Evolutionary conservation across 306 rosid species (phyloP).

Genomic region (Fragaria ananassa): DNA sequence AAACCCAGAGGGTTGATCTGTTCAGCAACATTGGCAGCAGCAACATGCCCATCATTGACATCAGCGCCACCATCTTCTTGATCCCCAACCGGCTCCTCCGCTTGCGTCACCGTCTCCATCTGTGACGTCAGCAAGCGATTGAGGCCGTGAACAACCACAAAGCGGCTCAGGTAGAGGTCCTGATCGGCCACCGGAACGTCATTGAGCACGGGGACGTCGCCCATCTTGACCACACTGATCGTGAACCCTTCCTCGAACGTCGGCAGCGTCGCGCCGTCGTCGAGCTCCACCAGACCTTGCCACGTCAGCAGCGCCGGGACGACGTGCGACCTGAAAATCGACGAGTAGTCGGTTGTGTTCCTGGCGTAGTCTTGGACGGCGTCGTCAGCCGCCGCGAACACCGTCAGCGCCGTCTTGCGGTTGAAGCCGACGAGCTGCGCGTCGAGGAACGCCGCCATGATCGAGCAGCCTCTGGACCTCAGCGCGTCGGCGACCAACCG

Average conservation of each 20-base stretch:
- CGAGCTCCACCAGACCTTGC: constrained; percentile 27
- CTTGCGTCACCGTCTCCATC: neutral
- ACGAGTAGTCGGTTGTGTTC: constrained; percentile 22
- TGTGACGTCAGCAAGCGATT: constrained; percentile 25
- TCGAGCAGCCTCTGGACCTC: constrained; percentile 27
- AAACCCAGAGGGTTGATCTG: neutral
- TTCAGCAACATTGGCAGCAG: neutral
- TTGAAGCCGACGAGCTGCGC: constrained; percentile 17
- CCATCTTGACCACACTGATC: constrained; percentile 28
- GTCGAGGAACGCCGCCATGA: constrained; percentile 31
- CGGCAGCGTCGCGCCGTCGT: constrained; percentile 21
- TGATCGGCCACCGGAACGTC: constrained; percentile 21
- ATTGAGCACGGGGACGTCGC: constrained; percentile 28
- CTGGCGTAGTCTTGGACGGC: constrained; percentile 13
- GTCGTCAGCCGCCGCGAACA: constrained; percentile 36
- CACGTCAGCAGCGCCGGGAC: constrained; percentile 31
- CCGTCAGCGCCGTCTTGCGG: constrained; percentile 23
- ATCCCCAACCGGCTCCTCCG: constrained; percentile 3
- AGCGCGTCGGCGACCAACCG: constrained; percentile 6
- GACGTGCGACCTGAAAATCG: constrained; percentile 28
- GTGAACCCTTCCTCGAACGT: constrained; percentile 30
- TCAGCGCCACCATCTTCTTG: neutral
- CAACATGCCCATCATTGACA: constrained; percentile 3
- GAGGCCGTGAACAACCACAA: constrained; percentile 38
- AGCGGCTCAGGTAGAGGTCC: constrained; percentile 25